Evolutionary conservation across 2,329 filamentous ascomycete genomes (phyloP).

Genomic region (Colletotrichum scovillei): DNA sequence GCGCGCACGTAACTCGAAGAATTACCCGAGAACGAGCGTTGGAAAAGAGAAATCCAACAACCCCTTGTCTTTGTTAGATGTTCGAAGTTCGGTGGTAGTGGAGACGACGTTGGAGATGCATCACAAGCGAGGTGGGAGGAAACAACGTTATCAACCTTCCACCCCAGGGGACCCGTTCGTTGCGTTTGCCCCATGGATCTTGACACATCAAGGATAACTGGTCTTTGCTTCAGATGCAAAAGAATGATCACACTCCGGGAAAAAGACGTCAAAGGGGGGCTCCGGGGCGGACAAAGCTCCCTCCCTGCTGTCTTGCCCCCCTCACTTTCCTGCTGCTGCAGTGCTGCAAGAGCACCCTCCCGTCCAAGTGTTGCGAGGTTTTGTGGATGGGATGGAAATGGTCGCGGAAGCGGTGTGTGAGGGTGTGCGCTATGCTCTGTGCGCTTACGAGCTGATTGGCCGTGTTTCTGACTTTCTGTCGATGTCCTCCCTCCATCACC

Average conservation of each 20-base stretch:
- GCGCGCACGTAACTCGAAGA: constrained; percentile 1
- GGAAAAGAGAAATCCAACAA: too few relatives aligned
- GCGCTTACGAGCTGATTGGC: background rate
- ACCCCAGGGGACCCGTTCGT: constrained; percentile 15
- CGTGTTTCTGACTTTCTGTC: background rate
- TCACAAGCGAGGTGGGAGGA: background rate
- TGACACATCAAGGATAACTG: constrained; percentile 29
- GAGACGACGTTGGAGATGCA: background rate
- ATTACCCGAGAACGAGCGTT: background rate
- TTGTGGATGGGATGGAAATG: too few relatives aligned
- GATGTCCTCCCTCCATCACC: background rate
- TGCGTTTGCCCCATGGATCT: background rate
- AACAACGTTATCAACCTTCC: constrained; percentile 23
- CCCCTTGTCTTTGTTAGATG: too few relatives aligned
- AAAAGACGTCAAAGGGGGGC: background rate
- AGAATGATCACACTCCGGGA: background rate
- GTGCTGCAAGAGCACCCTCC: background rate
- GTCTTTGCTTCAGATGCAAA: constrained; percentile 15
- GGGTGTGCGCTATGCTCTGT: background rate
- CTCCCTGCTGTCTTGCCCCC: background rate
- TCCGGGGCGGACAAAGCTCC: constrained; percentile 14
- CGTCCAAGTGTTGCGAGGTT: too few relatives aligned
- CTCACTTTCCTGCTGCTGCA: background rate
- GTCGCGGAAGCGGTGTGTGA: too few relatives aligned
- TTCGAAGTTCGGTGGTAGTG: background rate